Evolutionary conservation across 106 monocot species (phyloP), one percentile per base, ranked within the genome.

Genomic region (Agapanthus africanus): DNA sequence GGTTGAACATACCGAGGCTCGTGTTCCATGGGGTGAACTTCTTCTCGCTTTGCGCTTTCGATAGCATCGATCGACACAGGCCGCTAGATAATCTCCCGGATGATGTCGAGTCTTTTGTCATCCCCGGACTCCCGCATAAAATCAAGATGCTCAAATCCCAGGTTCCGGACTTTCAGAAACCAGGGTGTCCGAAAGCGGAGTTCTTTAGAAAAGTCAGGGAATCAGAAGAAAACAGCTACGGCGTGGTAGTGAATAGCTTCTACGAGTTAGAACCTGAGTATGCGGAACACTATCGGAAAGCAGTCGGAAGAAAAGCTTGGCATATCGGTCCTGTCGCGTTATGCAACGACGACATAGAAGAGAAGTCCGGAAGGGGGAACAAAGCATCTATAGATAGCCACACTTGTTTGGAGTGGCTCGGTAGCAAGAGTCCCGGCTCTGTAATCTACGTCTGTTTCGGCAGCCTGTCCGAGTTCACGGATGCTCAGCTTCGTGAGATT

Each of bases 81-180:
- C 51, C 23, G 6, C n/a, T 70, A 10, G 36, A 42, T 8, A 32
- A 14, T 26, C 26, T 30, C 3, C 40, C 54, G 40, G 23, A 7
- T 18, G 66, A 74, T 10, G 16, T 36, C 11, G 50, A 61, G 9
- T 16, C 74, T 10, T 26, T 80, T 11, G 38, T 52, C 31, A 14
- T 80, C n/a, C 69, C 72, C n/a, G 73, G 70, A 4, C 73, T 84
- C 40, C 76, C 84, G 0, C 71, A 78, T n/a, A 46, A 51, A 19
- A 42, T 85, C 41, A 57, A 71, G 74, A 23, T 85, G 36, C 67
- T 36, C 6, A 44, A 30, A 6, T 54, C 52, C 13, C 75, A 76
- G 36, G 14, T 72, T 0, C 61, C 67, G 10, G 59, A 19, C 14
- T 1, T 40, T 10, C 30, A 30, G 30, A 31, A 13, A 11, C 56